Evolutionary conservation across 140 eudicot species (phyloP).

Genomic region (Senecio squalidus): DNA sequence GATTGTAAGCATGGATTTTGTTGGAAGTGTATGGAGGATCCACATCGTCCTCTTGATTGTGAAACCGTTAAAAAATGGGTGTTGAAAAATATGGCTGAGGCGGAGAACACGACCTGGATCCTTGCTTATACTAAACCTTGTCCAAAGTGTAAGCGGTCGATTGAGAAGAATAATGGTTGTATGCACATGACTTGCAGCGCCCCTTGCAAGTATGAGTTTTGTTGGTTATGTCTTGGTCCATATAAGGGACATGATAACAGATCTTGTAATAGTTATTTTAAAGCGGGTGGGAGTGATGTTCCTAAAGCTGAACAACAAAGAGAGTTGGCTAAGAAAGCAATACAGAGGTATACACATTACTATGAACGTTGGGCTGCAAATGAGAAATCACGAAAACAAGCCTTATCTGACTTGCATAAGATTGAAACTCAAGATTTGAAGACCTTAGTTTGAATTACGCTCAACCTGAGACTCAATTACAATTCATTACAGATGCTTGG

Average conservation of each 20-base stretch:
- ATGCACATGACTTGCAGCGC: slow-evolving; percentile 88
- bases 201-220: slow-evolving; percentile 63
- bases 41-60: too few species aligned
- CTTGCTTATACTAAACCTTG: too few species aligned
- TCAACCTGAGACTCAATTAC: slow-evolving; percentile 53
- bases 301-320: slow-evolving; percentile 50
- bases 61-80: too few species aligned
- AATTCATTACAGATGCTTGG: slow-evolving; percentile 77
- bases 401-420: slow-evolving; percentile 46
- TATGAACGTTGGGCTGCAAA: slow-evolving; percentile 91
- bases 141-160: slow-evolving; percentile 71
- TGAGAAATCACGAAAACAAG: slow-evolving; percentile 71
- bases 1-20: too few species aligned
- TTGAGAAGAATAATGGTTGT: slow-evolving; percentile 79
- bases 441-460: slow-evolving; percentile 42
- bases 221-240: slow-evolving; percentile 82
- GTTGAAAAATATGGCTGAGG: too few species aligned
- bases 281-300: slow-evolving; percentile 46
- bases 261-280: slow-evolving; percentile 62
- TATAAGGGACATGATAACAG: slow-evolving; percentile 43
- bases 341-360: slow-evolving; percentile 77
- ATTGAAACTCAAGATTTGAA: slow-evolving; percentile 46
- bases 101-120: too few species aligned
- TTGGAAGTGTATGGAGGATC: too few species aligned
- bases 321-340: slow-evolving; percentile 61